Conservation (phyloP, 2,329 filamentous ascomycete genomes). For the Aspergillus sclerotialis region DNA sequence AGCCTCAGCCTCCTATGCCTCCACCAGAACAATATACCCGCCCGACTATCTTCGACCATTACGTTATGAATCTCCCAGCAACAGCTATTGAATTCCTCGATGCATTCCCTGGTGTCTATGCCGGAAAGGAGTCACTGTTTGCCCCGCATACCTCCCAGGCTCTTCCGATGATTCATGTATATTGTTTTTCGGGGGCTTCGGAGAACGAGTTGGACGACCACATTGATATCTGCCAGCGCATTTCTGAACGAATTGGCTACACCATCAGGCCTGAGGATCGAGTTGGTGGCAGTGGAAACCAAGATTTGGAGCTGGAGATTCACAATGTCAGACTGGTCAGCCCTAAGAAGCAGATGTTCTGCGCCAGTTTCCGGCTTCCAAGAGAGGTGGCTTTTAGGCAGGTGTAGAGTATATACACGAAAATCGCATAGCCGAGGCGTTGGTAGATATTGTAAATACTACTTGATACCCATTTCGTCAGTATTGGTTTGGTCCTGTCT, state of each 20-base stretch:
- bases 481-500: too few relatives aligned
- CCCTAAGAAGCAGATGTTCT: slow-evolving; percentile 94
- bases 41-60: slow-evolving; percentile 78
- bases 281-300: slow-evolving; percentile 45
- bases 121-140: slow-evolving; percentile 62
- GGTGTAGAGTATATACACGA: slow-evolving; percentile 8
- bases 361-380: slow-evolving; percentile 83
- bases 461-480: too few relatives aligned
- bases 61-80: slow-evolving; percentile 95
- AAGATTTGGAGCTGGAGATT: slow-evolving; percentile 52
- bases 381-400: slow-evolving; percentile 67
- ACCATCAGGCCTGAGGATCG: slow-evolving; percentile 50
- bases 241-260: slow-evolving; percentile 55
- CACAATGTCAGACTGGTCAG: slow-evolving; percentile 76
- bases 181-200: slow-evolving; percentile 83
- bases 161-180: slow-evolving; percentile 82
- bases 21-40: slow-evolving; percentile 22
- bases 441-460: too few relatives aligned
- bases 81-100: slow-evolving; percentile 78
- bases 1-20: slow-evolving; percentile 21
- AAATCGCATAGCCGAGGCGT: slow-evolving; percentile 12
- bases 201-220: slow-evolving; percentile 60
- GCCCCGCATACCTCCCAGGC: slow-evolving; percentile 49
- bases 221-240: slow-evolving; percentile 58
- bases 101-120: slow-evolving; percentile 71